Conservation (phyloP, 129 eudicot genomes). For the Centaurea solstitialis region DNA sequence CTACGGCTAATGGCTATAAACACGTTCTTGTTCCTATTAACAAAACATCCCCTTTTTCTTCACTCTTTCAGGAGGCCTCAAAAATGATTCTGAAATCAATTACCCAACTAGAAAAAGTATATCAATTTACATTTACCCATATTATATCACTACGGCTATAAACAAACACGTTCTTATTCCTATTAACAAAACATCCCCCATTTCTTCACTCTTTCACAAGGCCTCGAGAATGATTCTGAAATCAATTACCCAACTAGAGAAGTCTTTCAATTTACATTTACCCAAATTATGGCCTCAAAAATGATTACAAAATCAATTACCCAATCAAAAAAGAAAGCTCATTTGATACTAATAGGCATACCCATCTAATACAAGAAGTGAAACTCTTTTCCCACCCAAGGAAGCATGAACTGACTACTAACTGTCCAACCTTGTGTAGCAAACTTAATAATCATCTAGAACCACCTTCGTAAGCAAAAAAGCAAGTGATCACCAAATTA, state of each 20-base stretch:
- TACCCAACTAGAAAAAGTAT: too few relatives aligned
- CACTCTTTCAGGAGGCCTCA: neutral
- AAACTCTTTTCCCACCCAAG: neutral
- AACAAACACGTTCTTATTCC: too few relatives aligned
- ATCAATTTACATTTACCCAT: neutral
- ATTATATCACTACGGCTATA: neutral
- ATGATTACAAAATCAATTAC: neutral
- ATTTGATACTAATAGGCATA: neutral
- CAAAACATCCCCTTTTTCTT: too few relatives aligned
- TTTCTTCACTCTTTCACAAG: neutral
- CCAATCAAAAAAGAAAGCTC: neutral
- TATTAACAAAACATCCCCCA: too few relatives aligned
- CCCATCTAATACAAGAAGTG: neutral
- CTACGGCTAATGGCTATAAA: too few relatives aligned
- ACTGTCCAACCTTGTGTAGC: neutral
- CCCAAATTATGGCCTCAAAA: neutral
- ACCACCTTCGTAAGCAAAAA: constrained; percentile 11
- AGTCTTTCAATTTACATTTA: neutral
- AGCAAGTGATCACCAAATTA: constrained; percentile 11
- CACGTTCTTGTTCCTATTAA: too few relatives aligned
- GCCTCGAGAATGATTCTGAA: too few relatives aligned
- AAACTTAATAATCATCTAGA: neutral
- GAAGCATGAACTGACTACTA: neutral
- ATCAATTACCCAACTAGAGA: too few relatives aligned
- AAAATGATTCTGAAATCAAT: too few relatives aligned